phyloP scores from a whole-genome alignment of 2,329 filamentous ascomycete species.

The Fonsecaea erecta region DNA sequence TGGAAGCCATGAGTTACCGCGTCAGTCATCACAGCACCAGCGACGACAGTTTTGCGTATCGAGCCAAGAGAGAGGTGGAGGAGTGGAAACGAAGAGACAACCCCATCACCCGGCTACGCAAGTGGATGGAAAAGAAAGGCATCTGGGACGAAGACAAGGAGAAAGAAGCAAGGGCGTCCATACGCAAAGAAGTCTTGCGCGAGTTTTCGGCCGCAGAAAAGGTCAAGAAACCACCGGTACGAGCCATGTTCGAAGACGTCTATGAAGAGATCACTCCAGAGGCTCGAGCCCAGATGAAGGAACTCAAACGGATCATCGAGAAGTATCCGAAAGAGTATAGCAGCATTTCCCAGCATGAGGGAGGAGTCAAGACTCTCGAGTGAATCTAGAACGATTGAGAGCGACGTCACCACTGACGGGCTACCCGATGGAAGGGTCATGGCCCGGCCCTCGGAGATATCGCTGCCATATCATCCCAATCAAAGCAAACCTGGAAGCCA shows the following conservation, averaged over 20 bases:
- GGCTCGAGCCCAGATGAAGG: constrained; percentile 72
- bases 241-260: constrained; percentile 76
- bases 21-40: constrained; percentile 96
- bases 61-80: constrained; percentile 88
- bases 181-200: constrained; percentile 76
- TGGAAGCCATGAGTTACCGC: constrained; percentile 98
- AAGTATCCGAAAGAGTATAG: constrained; percentile 94
- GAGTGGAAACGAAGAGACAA: constrained; percentile 93
- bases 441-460: neutral
- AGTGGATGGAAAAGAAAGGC: constrained; percentile 84
- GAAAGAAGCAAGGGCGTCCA: constrained; percentile 67
- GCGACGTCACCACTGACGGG: neutral
- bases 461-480: neutral
- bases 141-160: constrained; percentile 87
- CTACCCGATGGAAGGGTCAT: neutral
- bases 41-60: constrained; percentile 96
- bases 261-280: constrained; percentile 88
- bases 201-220: constrained; percentile 76
- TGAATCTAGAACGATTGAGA: neutral
- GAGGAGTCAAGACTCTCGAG: constrained; percentile 67
- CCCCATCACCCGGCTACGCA: constrained; percentile 79
- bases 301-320: constrained; percentile 76
- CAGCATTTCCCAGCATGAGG: constrained; percentile 76
- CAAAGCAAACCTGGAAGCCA: neutral
- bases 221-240: constrained; percentile 60